phyloP scores from a whole-genome alignment of 2,329 filamentous ascomycete species.

The Trichophyton mentagrophytes region DNA sequence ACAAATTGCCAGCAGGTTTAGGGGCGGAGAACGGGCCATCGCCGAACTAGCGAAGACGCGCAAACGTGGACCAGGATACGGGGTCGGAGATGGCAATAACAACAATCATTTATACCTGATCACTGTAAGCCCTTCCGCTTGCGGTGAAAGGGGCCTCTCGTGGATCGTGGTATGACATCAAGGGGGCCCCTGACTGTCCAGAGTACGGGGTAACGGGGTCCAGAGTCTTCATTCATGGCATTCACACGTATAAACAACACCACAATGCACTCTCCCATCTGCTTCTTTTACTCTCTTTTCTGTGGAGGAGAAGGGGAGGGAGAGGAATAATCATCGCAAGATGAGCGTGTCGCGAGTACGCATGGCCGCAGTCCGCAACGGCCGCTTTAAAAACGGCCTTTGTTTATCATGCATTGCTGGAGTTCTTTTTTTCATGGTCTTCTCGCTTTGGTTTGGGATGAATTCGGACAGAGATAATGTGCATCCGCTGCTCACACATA shows the following conservation, averaged over 20 bases:
- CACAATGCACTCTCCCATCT: background rate
- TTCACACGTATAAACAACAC: background rate
- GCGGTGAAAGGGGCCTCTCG: no score
- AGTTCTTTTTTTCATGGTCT: constrained; percentile 6
- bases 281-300: background rate
- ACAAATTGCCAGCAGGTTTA: background rate
- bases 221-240: background rate
- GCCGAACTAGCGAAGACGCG: background rate
- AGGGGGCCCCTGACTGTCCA: no score
- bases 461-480: constrained; percentile 27
- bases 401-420: background rate
- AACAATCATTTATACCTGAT: no score
- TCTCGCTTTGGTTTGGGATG: constrained; percentile 18
- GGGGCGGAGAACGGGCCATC: background rate
- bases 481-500: constrained; percentile 26
- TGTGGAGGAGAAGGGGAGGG: background rate
- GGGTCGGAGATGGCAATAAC: no score
- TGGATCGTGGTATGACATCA: no score
- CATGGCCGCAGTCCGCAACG: background rate
- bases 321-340: background rate
- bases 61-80: background rate
- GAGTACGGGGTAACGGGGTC: background rate
- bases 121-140: no score
- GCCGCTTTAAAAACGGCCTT: background rate
- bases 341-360: background rate